phyloP scores from a whole-genome alignment of 2,329 filamentous ascomycete species.

The Waltergamsia citrina region DNA sequence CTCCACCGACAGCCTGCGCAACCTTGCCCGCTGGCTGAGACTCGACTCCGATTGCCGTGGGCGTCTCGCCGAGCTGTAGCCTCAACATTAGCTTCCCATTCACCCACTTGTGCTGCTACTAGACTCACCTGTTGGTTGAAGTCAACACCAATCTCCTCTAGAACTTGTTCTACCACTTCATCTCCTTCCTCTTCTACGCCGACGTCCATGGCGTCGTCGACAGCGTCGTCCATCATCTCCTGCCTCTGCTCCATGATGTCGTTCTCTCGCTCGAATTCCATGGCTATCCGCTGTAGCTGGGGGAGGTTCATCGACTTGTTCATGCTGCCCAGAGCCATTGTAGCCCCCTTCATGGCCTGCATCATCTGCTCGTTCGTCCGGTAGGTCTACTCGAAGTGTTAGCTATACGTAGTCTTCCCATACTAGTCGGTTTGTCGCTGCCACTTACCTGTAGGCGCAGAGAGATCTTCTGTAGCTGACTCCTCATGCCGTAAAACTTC shows the following conservation, averaged over 20 bases:
- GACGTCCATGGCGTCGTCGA: constrained; percentile 91
- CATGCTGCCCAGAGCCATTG: constrained; percentile 88
- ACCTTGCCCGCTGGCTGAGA: constrained; percentile 66
- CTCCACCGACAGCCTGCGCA: constrained; percentile 74
- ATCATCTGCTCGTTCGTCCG: constrained; percentile 99
- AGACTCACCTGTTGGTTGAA: constrained; percentile 72
- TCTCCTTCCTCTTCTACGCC: constrained; percentile 90
- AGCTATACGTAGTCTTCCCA: neutral
- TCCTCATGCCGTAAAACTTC: constrained; percentile 98
- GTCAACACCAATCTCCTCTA: constrained; percentile 95
- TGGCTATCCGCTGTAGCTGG: constrained; percentile 87
- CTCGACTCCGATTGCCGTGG: constrained; percentile 68
- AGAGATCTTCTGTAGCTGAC: constrained; percentile 92
- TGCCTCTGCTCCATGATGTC: constrained; percentile 99
- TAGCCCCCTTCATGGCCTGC: constrained; percentile 98
- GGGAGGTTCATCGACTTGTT: constrained; percentile 97
- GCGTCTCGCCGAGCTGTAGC: constrained; percentile 78
- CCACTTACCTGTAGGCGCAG: constrained; percentile 73
- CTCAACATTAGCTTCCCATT: neutral
- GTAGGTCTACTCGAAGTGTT: constrained; percentile 57
- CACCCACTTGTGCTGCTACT: neutral
- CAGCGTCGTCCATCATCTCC: constrained; percentile 99
- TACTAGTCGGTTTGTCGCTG: neutral
- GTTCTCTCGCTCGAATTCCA: constrained; percentile 98
- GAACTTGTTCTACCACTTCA: constrained; percentile 89